Evolutionary conservation across 2,329 filamentous ascomycete species (phyloP).

Genomic region (Trichoderma asperellum): DNA sequence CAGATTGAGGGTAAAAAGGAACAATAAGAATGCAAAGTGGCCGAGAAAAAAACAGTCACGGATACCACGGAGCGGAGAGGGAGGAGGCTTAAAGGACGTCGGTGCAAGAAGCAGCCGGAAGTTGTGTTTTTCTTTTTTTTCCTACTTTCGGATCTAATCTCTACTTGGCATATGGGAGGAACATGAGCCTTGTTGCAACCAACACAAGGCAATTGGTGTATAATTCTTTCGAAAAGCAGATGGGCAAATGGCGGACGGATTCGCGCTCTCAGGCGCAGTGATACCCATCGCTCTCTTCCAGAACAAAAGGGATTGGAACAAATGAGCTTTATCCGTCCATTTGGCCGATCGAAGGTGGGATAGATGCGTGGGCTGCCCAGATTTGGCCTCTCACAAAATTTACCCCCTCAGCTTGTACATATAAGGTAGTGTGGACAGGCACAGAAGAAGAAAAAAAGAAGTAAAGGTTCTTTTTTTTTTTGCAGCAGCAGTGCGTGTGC

Average conservation of each 20-base stretch:
- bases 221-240: constrained; percentile 29
- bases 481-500: constrained; percentile 25
- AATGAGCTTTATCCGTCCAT: constrained; percentile 30
- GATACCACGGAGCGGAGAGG: constrained; percentile 31
- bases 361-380: constrained; percentile 30
- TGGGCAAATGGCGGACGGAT: constrained; percentile 25
- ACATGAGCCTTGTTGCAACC: constrained; percentile 19
- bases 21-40: constrained; percentile 43
- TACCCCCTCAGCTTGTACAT: constrained; percentile 41
- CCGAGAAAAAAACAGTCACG: constrained; percentile 28
- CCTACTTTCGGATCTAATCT: constrained; percentile 28
- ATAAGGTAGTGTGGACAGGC: constrained; percentile 47
- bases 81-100: not conserved
- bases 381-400: constrained; percentile 33
- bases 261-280: constrained; percentile 11
- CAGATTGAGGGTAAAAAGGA: constrained; percentile 32
- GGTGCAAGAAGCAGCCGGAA: constrained; percentile 21
- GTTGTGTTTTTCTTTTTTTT: not conserved
- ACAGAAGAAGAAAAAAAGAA: constrained; percentile 40
- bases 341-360: constrained; percentile 34
- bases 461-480: constrained; percentile 22
- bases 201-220: constrained; percentile 20
- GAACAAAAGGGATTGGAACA: constrained; percentile 34
- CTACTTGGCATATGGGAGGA: constrained; percentile 28
- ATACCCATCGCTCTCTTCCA: constrained; percentile 30